Percentiles rank a stretch among this genome's conserved stretches.
Evolutionary conservation across 108 stramenopile genomes (phyloP).

Genomic region (Cyclotella sp.): DNA sequence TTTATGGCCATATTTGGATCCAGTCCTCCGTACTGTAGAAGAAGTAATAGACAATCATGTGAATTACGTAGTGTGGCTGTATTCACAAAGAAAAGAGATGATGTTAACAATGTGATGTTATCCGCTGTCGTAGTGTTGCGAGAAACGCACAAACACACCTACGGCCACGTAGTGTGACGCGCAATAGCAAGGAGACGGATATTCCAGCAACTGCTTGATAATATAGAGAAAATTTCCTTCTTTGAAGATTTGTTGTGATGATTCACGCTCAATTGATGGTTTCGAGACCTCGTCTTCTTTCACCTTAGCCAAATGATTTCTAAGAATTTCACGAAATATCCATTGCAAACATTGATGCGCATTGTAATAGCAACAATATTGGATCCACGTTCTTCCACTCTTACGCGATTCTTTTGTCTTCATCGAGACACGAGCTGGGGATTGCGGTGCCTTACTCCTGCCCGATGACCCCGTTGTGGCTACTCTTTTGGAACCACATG

Average conservation of each 20-base stretch:
- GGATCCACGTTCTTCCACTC: constrained; percentile 45
- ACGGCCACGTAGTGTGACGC: constrained; percentile 40
- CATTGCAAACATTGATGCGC: constrained; percentile 43
- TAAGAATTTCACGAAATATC: constrained; percentile 38
- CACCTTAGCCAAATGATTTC: constrained; percentile 24
- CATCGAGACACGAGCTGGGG: background rate
- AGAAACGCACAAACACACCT: constrained; percentile 10
- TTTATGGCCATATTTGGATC: constrained; percentile 41
- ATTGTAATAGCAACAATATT: constrained; percentile 47
- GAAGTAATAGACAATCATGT: constrained; percentile 25
- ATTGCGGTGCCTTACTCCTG: background rate
- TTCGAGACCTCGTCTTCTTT: background rate
- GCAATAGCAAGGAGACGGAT: constrained; percentile 35
- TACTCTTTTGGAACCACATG: background rate
- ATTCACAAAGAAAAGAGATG: background rate
- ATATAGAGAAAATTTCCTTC: constrained; percentile 13
- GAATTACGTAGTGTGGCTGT: constrained; percentile 43
- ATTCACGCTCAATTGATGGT: background rate
- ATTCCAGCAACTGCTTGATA: constrained; percentile 35
- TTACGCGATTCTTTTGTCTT: constrained; percentile 2
- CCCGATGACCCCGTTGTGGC: background rate
- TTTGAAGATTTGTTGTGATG: background rate
- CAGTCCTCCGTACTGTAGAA: constrained; percentile 38
- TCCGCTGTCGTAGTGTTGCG: background rate
- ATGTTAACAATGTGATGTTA: background rate